Conservation (phyloP, 2,329 filamentous ascomycete genomes). For the Aspergillus hortae region DNA sequence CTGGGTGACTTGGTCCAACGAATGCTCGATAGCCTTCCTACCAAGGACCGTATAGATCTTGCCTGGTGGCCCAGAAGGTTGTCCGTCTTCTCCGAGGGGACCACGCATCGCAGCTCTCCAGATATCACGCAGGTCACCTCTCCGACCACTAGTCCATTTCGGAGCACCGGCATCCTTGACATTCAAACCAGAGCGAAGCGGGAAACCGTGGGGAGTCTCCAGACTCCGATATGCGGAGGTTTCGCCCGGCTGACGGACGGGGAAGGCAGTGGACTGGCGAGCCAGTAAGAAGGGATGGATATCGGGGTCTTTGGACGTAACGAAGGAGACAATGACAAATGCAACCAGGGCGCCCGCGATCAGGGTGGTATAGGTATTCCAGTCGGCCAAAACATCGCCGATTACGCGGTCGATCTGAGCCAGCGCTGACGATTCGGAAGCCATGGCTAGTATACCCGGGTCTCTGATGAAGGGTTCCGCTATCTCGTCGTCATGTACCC, state of each 20-base stretch:
- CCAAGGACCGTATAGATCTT: slow-evolving; percentile 77
- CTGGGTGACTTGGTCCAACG: slow-evolving; percentile 67
- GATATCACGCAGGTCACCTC: slow-evolving; percentile 87
- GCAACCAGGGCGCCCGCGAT: slow-evolving; percentile 64
- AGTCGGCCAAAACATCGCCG: slow-evolving; percentile 67
- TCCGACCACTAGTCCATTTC: slow-evolving; percentile 77
- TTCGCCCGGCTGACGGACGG: slow-evolving; percentile 78
- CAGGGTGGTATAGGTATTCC: slow-evolving; percentile 75
- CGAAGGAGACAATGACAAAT: slow-evolving; percentile 67
- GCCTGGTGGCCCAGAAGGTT: slow-evolving; percentile 58
- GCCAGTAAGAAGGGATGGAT: slow-evolving; percentile 87
- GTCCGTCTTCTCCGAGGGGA: slow-evolving; percentile 60
- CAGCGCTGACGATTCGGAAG: slow-evolving; percentile 51
- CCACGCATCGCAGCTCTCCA: slow-evolving; percentile 74
- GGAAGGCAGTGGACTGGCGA: slow-evolving; percentile 73
- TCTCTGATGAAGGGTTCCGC: background rate
- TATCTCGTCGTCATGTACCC: slow-evolving; percentile 2
- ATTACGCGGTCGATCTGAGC: slow-evolving; percentile 69
- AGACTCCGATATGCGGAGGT: slow-evolving; percentile 83
- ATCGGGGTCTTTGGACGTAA: slow-evolving; percentile 75
- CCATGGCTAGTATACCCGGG: slow-evolving; percentile 26
- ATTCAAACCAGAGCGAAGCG: slow-evolving; percentile 71
- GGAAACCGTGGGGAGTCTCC: slow-evolving; percentile 79
- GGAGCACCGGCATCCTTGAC: slow-evolving; percentile 76
- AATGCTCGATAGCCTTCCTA: slow-evolving; percentile 69